A percentile compares a stretch with the other conserved stretches of the same genome.
phyloP scores from a whole-genome alignment of 306 rosid species.

The Sphenostylis stenocarpa region DNA sequence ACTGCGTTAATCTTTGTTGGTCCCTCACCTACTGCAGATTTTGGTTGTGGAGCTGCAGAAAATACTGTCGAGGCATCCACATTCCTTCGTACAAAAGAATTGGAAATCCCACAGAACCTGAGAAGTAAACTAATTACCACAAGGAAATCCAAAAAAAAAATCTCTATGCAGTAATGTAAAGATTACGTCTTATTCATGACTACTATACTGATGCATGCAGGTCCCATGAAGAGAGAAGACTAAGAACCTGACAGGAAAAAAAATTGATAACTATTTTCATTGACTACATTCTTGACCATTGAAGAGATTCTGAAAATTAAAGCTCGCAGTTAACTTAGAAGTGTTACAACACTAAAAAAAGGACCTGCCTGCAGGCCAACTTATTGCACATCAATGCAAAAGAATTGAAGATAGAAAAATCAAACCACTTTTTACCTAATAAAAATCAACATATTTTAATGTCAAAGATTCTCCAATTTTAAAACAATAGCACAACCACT shows the following conservation, averaged over 20 bases:
- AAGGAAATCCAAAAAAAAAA: slow-evolving; percentile 19
- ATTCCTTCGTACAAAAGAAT: slow-evolving; percentile 62
- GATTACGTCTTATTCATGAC: neutral
- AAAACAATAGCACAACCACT: neutral
- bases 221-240: neutral
- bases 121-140: slow-evolving; percentile 31
- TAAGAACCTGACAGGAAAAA: neutral
- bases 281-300: neutral
- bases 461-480: neutral
- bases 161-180: neutral
- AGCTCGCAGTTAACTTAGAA: neutral
- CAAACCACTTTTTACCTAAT: neutral
- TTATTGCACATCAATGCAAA: slow-evolving; percentile 8
- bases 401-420: neutral
- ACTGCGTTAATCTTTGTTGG: slow-evolving; percentile 38
- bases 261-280: slow-evolving; percentile 12
- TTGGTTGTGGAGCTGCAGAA: slow-evolving; percentile 44
- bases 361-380: neutral
- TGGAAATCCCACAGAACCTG: slow-evolving; percentile 87
- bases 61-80: slow-evolving; percentile 47
- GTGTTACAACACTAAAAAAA: neutral
- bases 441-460: slow-evolving; percentile 8
- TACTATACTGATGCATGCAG: neutral
- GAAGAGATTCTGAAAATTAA: neutral
- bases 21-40: slow-evolving; percentile 39